phyloP scores from a whole-genome alignment of 768 basidiomycete genomes.

The Podaxis sp. region DNA sequence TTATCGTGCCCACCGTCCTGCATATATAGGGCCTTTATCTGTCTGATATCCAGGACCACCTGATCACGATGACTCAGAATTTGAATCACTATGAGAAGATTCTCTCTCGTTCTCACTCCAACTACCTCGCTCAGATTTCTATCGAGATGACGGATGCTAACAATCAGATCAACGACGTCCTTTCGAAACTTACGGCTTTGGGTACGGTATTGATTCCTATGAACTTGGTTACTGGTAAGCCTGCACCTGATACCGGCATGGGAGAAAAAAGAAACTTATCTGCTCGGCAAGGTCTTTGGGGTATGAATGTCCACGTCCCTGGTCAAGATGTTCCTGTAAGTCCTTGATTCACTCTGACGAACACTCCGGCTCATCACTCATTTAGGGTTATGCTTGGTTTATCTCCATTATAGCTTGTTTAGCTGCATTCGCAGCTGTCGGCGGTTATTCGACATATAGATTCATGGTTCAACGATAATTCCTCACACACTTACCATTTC shows the following conservation, averaged over 20 bases:
- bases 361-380: not conserved
- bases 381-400: constrained; percentile 76
- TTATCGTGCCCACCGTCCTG: not conserved
- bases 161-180: constrained; percentile 99
- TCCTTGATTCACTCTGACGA: constrained; percentile 5
- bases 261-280: not conserved
- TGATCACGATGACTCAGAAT: constrained; percentile 99
- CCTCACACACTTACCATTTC: not conserved
- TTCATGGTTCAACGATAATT: constrained; percentile 56
- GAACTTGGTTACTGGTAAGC: constrained; percentile 89
- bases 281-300: constrained; percentile 71
- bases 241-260: not conserved
- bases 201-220: constrained; percentile 97
- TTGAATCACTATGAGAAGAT: constrained; percentile 99
- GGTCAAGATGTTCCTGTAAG: constrained; percentile 62
- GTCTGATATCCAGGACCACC: constrained; percentile 95
- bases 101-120: constrained; percentile 96
- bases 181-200: constrained; percentile 94
- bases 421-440: constrained; percentile 77
- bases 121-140: constrained; percentile 98
- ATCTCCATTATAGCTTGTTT: constrained; percentile 79
- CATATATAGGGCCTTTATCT: constrained; percentile 79
- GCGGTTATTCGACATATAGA: constrained; percentile 76
- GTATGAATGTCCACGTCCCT: constrained; percentile 98
- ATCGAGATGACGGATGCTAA: constrained; percentile 99